phyloP scores from a whole-genome alignment of 2,329 filamentous ascomycete genomes.

The Malbranchea cinnamomea region DNA sequence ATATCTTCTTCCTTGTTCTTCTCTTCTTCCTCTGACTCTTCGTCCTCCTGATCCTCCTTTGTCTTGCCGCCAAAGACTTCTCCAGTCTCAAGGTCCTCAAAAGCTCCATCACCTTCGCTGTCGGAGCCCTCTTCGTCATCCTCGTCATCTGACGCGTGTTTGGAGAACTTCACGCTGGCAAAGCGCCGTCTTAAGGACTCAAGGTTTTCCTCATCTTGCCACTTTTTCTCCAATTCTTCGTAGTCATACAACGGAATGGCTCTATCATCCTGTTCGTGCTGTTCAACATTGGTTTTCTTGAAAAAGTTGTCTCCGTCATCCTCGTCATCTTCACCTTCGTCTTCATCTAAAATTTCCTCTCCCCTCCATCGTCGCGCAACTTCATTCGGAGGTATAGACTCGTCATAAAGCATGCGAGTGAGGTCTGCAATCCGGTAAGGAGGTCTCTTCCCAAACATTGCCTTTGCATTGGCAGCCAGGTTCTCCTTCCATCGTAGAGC shows the following conservation, averaged over 20 bases:
- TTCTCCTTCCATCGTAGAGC: conserved; percentile 78
- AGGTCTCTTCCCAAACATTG: conserved; percentile 52
- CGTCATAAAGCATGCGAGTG: conserved; percentile 77
- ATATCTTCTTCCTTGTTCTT: conserved; percentile 35
- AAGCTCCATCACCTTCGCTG: conserved; percentile 62
- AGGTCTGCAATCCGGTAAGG: conserved; percentile 70
- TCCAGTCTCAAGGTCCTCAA: conserved; percentile 72
- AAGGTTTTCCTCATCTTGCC: conserved; percentile 65
- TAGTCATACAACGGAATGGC: conserved; percentile 69
- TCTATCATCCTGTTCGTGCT: conserved; percentile 52
- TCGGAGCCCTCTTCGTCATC: conserved; percentile 33
- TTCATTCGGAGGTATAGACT: conserved; percentile 57
- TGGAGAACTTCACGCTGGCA: conserved; percentile 50
- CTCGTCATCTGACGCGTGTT: conserved; percentile 36
- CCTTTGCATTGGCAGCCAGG: conserved; percentile 58
- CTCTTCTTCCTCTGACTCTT: conserved; percentile 16
- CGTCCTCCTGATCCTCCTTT: conserved; percentile 18
- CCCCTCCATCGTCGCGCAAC: conserved; percentile 66
- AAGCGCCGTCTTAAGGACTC: conserved; percentile 63
- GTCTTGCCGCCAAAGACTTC: conserved; percentile 35
- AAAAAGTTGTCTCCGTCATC: conserved; percentile 55
- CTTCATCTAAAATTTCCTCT: conserved; percentile 39
- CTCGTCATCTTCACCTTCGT: conserved; percentile 41
- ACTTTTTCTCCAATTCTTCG: conserved; percentile 65
- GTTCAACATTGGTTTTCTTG: conserved; percentile 38